These are phyloP conservation scores for Sherardia arvensis DNA, from an alignment of 257 asterid genomes.

Conservation along the genomic window DNA sequence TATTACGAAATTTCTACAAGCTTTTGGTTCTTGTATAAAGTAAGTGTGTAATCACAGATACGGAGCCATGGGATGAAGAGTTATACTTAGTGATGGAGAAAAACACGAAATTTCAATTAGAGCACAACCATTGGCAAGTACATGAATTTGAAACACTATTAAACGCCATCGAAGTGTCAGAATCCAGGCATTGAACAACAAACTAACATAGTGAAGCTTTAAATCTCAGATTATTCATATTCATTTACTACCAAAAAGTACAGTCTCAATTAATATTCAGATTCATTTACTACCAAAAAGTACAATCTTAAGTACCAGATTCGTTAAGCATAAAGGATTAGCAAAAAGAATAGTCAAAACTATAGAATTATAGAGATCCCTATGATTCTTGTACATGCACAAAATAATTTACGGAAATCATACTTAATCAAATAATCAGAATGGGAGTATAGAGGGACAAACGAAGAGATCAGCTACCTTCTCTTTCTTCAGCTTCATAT, in stretches of 20 bases:
- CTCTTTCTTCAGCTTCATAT: constrained; percentile 57
- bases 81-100: background rate
- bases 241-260: background rate
- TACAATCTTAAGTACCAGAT: background rate
- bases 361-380: background rate
- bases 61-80: background rate
- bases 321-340: background rate
- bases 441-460: background rate
- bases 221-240: background rate
- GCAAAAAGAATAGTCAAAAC: background rate
- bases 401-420: background rate
- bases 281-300: background rate
- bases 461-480: constrained; percentile 30
- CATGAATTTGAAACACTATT: background rate
- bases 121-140: too few species aligned
- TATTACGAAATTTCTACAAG: too few species aligned
- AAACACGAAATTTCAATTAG: background rate
- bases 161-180: too few species aligned
- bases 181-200: background rate
- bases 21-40: too few species aligned
- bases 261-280: too few species aligned
- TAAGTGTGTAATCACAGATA: too few species aligned
- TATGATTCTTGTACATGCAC: background rate
- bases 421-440: background rate
- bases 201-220: background rate